Percentiles rank a stretch among this genome's conserved stretches.
These are phyloP conservation scores for Alternaria infectoria DNA, from an alignment of 2,329 filamentous ascomycete species.

Conservation along the genomic window DNA sequence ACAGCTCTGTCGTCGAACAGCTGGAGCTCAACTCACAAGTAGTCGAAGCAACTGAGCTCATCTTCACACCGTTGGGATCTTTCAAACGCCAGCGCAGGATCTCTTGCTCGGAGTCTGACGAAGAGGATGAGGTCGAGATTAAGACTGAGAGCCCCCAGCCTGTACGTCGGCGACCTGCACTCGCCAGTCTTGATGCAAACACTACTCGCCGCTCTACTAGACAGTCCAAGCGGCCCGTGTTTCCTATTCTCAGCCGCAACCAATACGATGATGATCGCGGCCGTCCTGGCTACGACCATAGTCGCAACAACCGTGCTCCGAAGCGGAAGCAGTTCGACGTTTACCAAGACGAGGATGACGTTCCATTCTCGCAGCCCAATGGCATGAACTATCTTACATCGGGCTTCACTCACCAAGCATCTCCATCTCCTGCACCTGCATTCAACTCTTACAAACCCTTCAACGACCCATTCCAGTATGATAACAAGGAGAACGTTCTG, in stretches of 20 bases:
- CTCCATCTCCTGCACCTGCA: slow-evolving; percentile 32
- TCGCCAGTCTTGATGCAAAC: slow-evolving; percentile 44
- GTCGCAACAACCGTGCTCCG: slow-evolving; percentile 29
- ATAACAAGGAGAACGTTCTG: slow-evolving; percentile 44
- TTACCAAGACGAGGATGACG: slow-evolving; percentile 47
- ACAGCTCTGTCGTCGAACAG: slow-evolving; percentile 70
- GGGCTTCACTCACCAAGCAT: slow-evolving; percentile 34
- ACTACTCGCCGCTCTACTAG: slow-evolving; percentile 34
- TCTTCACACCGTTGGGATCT: slow-evolving; percentile 60
- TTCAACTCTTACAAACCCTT: slow-evolving; percentile 37
- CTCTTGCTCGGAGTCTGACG: slow-evolving; percentile 52
- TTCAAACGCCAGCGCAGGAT: slow-evolving; percentile 54
- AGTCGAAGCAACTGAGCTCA: slow-evolving; percentile 68
- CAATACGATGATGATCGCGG: slow-evolving; percentile 39
- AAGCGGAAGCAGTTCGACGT: slow-evolving; percentile 51
- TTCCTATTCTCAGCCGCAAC: slow-evolving; percentile 24
- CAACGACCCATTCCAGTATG: slow-evolving; percentile 37
- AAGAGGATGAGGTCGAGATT: slow-evolving; percentile 47
- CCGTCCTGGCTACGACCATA: slow-evolving; percentile 43
- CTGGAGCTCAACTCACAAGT: slow-evolving; percentile 69
- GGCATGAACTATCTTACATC: slow-evolving; percentile 45
- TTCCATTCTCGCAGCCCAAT: slow-evolving; percentile 41
- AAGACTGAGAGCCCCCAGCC: slow-evolving; percentile 44
- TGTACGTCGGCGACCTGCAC: slow-evolving; percentile 31
- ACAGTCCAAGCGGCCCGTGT: slow-evolving; percentile 31